Evolutionary conservation across 257 asterid species (phyloP).

Genomic region (Primulina tabacum): DNA sequence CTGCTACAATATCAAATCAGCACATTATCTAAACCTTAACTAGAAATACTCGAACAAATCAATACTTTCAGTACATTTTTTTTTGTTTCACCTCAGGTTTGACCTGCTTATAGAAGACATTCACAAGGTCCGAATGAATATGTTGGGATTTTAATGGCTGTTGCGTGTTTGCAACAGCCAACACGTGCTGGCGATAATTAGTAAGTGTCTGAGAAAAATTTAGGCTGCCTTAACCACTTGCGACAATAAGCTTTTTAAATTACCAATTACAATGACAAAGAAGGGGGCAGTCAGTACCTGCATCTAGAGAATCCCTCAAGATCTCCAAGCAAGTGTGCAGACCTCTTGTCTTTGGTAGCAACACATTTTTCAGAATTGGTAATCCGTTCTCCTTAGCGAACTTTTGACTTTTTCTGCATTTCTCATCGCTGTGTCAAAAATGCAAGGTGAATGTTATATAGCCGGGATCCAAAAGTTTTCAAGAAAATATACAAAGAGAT

Average conservation of each 20-base stretch:
- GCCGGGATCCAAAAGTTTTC: background rate
- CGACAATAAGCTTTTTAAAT: background rate
- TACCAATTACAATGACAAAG: constrained; percentile 9
- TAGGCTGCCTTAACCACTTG: too few species aligned
- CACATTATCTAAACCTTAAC: too few species aligned
- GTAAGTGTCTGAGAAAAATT: too few species aligned
- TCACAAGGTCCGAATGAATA: background rate
- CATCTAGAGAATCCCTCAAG: constrained; percentile 72
- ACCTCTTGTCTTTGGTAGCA: constrained; percentile 85
- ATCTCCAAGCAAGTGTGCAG: constrained; percentile 67
- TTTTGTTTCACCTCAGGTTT: too few species aligned
- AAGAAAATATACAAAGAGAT: background rate
- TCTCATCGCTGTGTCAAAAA: constrained; percentile 63
- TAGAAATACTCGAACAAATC: too few species aligned
- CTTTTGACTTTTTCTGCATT: constrained; percentile 68
- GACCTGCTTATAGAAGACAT: too few species aligned
- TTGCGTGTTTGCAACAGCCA: too few species aligned
- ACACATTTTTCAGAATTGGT: constrained; percentile 72
- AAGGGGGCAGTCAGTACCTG: constrained; percentile 49
- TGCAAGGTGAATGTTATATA: constrained; percentile 12
- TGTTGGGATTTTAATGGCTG: too few species aligned
- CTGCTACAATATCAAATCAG: too few species aligned
- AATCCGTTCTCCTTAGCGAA: constrained; percentile 80
- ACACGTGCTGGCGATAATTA: too few species aligned
- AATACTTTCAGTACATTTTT: too few species aligned